Percentiles rank a stretch among this genome's conserved stretches.
Evolutionary conservation across 176 grass and related monocot species (phyloP).

Genomic region (Paspalum notatum): DNA sequence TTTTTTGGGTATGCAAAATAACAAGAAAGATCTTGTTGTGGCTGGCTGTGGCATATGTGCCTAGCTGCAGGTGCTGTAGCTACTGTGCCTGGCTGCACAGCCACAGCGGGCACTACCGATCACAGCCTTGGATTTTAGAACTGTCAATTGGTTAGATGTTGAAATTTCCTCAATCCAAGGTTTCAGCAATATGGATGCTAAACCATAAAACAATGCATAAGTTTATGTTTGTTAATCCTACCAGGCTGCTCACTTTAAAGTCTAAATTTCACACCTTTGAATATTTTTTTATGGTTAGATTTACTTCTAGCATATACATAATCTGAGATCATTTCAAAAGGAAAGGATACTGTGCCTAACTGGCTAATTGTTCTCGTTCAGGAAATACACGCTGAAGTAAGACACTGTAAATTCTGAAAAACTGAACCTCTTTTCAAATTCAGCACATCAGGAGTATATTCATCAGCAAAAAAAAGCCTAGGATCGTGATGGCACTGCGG

Average conservation of each 20-base stretch:
- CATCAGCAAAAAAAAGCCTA: conserved; percentile 24
- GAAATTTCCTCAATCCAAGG: background rate
- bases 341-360: background rate
- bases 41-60: no score
- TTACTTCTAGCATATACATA: background rate
- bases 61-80: no score
- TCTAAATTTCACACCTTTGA: background rate
- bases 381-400: background rate
- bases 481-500: conserved; percentile 60
- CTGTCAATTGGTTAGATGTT: background rate
- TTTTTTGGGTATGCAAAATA: no score
- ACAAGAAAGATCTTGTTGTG: no score
- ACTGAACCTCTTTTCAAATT: background rate
- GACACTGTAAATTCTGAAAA: background rate
- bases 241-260: background rate
- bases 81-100: no score
- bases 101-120: no score
- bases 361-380: background rate
- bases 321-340: background rate
- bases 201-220: background rate
- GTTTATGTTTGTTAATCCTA: background rate
- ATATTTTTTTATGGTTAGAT: background rate
- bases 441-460: conserved; percentile 10
- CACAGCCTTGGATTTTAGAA: background rate
- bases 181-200: background rate